These are phyloP conservation scores for Peronospora farinosa DNA, from an alignment of 352 stramenopile species.

Conservation along the genomic window DNA sequence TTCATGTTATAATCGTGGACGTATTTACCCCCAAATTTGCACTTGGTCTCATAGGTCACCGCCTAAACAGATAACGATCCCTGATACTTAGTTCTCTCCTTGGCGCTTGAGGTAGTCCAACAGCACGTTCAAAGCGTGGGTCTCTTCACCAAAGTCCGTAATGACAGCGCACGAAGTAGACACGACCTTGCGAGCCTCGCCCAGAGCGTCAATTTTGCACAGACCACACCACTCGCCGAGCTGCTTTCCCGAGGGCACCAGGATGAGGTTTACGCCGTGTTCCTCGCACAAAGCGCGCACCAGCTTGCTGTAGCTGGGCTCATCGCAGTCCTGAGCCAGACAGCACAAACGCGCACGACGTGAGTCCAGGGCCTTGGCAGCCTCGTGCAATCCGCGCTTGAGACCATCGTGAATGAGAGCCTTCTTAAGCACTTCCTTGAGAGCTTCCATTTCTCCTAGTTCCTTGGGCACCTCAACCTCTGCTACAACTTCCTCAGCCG, in stretches of 20 bases:
- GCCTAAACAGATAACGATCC: background rate
- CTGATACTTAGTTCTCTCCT: slow-evolving; percentile 74
- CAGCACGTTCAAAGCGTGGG: slow-evolving; percentile 95
- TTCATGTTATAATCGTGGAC: slow-evolving; percentile 26
- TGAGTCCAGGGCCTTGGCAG: slow-evolving; percentile 97
- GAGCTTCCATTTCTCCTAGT: slow-evolving; percentile 94
- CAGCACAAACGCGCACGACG: slow-evolving; percentile 96
- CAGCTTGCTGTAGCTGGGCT: slow-evolving; percentile 99
- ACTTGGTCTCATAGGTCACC: slow-evolving; percentile 27
- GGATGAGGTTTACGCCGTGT: slow-evolving; percentile 91
- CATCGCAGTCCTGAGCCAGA: slow-evolving; percentile 99
- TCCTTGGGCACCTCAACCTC: slow-evolving; percentile 87
- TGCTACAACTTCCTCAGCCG: slow-evolving; percentile 91
- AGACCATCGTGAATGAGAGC: slow-evolving; percentile 98
- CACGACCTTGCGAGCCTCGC: slow-evolving; percentile 97
- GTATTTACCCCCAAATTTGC: slow-evolving; percentile 18
- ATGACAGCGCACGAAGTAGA: slow-evolving; percentile 97
- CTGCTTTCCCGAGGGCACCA: slow-evolving; percentile 92
- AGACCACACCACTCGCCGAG: slow-evolving; percentile 99
- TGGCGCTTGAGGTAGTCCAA: slow-evolving; percentile 98
- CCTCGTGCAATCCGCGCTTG: slow-evolving; percentile 98
- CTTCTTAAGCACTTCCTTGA: slow-evolving; percentile 99
- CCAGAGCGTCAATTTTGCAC: slow-evolving; percentile 97
- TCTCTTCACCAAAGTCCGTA: slow-evolving; percentile 99
- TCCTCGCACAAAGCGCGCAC: slow-evolving; percentile 94